phyloP scores from a whole-genome alignment of 1,139 yeast species.

The Arxiozyma telluris region DNA sequence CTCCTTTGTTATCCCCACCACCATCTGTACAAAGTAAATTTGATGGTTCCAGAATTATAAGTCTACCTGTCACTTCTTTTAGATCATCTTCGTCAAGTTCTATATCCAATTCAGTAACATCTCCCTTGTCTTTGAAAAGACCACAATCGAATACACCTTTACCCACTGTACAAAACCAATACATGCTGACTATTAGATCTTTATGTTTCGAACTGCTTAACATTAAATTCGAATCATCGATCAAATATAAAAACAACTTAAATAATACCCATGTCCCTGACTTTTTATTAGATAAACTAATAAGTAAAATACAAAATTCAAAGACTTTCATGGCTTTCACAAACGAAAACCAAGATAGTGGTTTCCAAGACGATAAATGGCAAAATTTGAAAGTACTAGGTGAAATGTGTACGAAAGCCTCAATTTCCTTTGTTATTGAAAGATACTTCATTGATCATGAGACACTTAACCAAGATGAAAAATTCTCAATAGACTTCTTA shows the following conservation, averaged over 20 bases:
- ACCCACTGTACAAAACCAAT: conserved; percentile 11
- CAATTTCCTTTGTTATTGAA: conserved; percentile 54
- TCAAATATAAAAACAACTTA: conserved; percentile 10
- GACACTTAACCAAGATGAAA: conserved; percentile 18
- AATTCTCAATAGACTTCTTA: not conserved
- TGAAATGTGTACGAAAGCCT: conserved; percentile 41
- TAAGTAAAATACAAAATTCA: conserved; percentile 49
- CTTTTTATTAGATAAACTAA: conserved; percentile 29
- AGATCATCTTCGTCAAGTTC: not conserved
- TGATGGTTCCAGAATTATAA: not conserved
- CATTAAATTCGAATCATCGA: conserved; percentile 5
- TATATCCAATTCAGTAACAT: not conserved
- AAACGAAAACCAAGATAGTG: not conserved
- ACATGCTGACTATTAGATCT: not conserved
- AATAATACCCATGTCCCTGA: conserved; percentile 1
- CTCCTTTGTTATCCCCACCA: conserved; percentile 2
- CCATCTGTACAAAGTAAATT: not conserved
- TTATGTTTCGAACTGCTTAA: conserved; percentile 2
- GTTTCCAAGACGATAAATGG: not conserved
- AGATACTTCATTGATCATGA: conserved; percentile 36
- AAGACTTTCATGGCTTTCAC: conserved; percentile 35
- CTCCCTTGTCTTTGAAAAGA: not conserved
- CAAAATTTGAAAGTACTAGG: conserved; percentile 49
- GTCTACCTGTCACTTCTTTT: not conserved
- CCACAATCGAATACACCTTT: not conserved